Evolutionary conservation across 1,284 basidiomycete species (phyloP).

Genomic region (Apiotrichum domesticum): DNA sequence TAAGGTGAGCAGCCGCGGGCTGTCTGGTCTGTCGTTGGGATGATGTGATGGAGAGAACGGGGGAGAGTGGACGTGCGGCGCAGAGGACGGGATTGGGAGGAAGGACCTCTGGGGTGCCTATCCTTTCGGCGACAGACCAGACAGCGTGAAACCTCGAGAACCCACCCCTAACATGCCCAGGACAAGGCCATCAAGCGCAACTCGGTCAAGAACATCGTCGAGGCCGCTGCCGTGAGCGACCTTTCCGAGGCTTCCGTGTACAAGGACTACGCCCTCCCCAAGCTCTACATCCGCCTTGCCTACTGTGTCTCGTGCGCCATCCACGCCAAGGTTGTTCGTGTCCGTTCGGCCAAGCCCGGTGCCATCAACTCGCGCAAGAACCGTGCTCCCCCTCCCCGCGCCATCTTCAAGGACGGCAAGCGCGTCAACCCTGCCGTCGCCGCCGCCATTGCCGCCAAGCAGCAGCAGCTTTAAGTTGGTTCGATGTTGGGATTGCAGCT

Average conservation of each 20-base stretch:
- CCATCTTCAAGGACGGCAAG: constrained; percentile 98
- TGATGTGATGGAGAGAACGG: too few relatives aligned
- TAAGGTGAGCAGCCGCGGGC: constrained; percentile 51
- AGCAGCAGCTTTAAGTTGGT: constrained; percentile 28
- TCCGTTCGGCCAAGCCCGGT: constrained; percentile 78
- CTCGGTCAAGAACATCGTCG: constrained; percentile 99
- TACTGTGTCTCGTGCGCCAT: constrained; percentile 99
- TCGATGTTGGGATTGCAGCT: background rate
- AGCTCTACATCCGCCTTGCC: constrained; percentile 97
- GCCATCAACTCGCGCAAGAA: constrained; percentile 66
- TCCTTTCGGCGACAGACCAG: background rate
- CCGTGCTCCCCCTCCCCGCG: constrained; percentile 89
- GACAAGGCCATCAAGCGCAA: constrained; percentile 99
- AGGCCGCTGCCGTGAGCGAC: constrained; percentile 95
- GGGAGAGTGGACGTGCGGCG: background rate
- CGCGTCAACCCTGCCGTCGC: constrained; percentile 70
- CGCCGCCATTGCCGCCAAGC: constrained; percentile 55
- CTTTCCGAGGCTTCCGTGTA: constrained; percentile 96
- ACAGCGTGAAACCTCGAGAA: background rate
- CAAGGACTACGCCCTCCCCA: constrained; percentile 93
- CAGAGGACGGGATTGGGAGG: background rate
- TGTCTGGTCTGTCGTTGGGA: background rate
- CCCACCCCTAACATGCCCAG: constrained; percentile 36
- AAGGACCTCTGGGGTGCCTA: background rate
- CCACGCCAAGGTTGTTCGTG: constrained; percentile 97